Base-by-base conservation (phyloP, 352 stramenopile species). In the Phytophthora hibernalis region DNA sequence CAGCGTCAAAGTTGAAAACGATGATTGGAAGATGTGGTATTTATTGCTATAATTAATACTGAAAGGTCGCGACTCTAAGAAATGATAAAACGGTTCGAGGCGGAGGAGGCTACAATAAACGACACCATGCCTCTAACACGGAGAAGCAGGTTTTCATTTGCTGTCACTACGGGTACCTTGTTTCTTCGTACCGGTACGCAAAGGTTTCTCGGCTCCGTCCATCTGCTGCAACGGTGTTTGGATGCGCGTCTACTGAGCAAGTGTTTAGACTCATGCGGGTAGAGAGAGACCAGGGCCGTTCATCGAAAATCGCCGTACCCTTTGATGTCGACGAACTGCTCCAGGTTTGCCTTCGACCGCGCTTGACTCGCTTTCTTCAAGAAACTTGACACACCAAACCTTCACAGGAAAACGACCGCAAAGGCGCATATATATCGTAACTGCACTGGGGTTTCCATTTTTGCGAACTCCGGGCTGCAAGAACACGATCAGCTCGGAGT, bases 201-300 rank as follows among this genome's bases (percentile, higher is more conserved):
- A 15, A 44, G 37, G 16, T 44, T 21, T 7, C 16, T 44, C 3
- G 37, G 16, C 37, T 18, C 15, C 37, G 37, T 49, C 43, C 18
- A 18, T 30, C 13, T 49, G 20, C 43, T 49, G 43, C 11, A 24
- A 8, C 20, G 10, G 43, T 60, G 52, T 50, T 60, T 50, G 54
- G 54, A 61, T 22, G 55, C 44, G 20, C 22, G 26, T 45, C 16
- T 37, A 8, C 18, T 20, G n/a, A 3, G 26, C 3, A 15, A 53
- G 20, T 56, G 58, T 65, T 65, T 65, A 21, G 56, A 65, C 56
- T 42, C 31, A 51, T 51, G 45, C 33, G 13, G 37, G 37, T 56
- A 33, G 1, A 65, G 47, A 33, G 1, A 65, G 47, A 33, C 45
- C 45, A 13, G 55, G n/a, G 10, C n/a, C n/a, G n/a, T n/a, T n/a